A percentile compares a stretch with the other conserved stretches of the same genome.
phyloP scores from a whole-genome alignment of 2,329 filamentous ascomycete genomes.

The Blumeria graminis region DNA sequence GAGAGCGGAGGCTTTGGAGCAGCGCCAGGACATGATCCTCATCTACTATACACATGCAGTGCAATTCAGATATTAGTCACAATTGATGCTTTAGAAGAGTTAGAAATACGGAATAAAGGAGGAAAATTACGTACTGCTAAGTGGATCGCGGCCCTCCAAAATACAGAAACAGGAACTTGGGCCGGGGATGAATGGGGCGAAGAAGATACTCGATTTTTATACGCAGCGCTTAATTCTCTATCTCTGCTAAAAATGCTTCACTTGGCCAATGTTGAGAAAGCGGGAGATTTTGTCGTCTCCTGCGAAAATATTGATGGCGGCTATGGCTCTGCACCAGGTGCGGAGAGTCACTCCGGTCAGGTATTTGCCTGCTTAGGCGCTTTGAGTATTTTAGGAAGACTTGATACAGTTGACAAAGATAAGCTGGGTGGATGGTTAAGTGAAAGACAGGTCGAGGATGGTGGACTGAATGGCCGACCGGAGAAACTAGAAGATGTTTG shows the following conservation, averaged over 20 bases:
- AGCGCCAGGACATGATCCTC: constrained; percentile 79
- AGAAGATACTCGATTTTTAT: constrained; percentile 82
- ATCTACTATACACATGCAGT: constrained; percentile 90
- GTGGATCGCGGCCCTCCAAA: constrained; percentile 70
- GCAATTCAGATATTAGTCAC: constrained; percentile 82
- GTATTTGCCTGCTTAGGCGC: constrained; percentile 87
- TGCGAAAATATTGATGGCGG: constrained; percentile 91
- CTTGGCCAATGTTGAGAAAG: constrained; percentile 55
- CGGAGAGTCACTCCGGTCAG: constrained; percentile 85
- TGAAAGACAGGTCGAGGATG: constrained; percentile 68
- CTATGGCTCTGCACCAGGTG: constrained; percentile 71
- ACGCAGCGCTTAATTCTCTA: constrained; percentile 69
- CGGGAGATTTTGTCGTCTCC: constrained; percentile 51
- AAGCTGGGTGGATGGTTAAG: constrained; percentile 75
- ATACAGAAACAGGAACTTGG: constrained; percentile 63
- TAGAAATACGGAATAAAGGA: constrained; percentile 30
- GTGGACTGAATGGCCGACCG: constrained; percentile 78
- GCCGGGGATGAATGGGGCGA: constrained; percentile 93
- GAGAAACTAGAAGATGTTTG: constrained; percentile 95
- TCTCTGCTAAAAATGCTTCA: constrained; percentile 56
- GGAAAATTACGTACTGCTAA: constrained; percentile 51
- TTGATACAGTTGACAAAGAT: constrained; percentile 64
- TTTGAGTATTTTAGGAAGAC: constrained; percentile 54
- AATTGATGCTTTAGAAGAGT: constrained; percentile 59
- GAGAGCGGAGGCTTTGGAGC: constrained; percentile 80